These are phyloP conservation scores for Mycena filopes DNA, from an alignment of 768 basidiomycete species.

Conservation along the genomic window DNA sequence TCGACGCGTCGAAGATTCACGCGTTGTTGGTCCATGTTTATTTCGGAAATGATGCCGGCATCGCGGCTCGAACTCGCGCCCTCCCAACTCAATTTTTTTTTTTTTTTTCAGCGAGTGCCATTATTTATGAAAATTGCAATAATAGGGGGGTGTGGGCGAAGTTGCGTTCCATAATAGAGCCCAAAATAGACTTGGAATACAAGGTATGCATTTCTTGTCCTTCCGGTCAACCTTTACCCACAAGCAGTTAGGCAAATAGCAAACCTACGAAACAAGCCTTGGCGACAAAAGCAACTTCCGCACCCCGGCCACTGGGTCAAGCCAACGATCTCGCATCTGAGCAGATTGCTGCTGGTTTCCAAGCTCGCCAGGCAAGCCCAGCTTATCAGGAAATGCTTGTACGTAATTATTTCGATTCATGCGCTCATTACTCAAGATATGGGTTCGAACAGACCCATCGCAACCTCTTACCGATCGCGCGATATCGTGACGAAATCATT, in stretches of 20 bases:
- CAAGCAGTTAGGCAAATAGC: constrained; percentile 33
- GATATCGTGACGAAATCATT: constrained; percentile 79
- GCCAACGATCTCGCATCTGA: constrained; percentile 49
- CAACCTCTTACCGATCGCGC: constrained; percentile 85
- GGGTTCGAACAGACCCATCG: constrained; percentile 67
- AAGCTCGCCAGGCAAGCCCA: constrained; percentile 65
- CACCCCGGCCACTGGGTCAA: constrained; percentile 8
- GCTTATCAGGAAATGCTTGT: constrained; percentile 93
- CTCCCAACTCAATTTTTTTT: too few species aligned
- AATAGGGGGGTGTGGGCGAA: constrained; percentile 81
- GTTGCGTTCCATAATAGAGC: constrained; percentile 69
- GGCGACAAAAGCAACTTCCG: constrained; percentile 25
- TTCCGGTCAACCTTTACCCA: neutral
- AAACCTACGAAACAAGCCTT: constrained; percentile 35
- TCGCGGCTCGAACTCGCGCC: too few species aligned
- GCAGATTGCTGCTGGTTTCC: constrained; percentile 68
- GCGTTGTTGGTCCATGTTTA: too few species aligned
- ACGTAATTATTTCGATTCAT: constrained; percentile 40
- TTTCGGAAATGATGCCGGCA: too few species aligned
- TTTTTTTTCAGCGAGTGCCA: too few species aligned
- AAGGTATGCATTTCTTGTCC: constrained; percentile 50
- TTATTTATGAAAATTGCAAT: too few species aligned
- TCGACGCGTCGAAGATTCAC: too few species aligned
- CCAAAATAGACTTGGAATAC: constrained; percentile 58
- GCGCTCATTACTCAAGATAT: constrained; percentile 7